These are phyloP conservation scores for Lophium mytilinum DNA, from an alignment of 495 filamentous ascomycete genomes.

Conservation along the genomic window DNA sequence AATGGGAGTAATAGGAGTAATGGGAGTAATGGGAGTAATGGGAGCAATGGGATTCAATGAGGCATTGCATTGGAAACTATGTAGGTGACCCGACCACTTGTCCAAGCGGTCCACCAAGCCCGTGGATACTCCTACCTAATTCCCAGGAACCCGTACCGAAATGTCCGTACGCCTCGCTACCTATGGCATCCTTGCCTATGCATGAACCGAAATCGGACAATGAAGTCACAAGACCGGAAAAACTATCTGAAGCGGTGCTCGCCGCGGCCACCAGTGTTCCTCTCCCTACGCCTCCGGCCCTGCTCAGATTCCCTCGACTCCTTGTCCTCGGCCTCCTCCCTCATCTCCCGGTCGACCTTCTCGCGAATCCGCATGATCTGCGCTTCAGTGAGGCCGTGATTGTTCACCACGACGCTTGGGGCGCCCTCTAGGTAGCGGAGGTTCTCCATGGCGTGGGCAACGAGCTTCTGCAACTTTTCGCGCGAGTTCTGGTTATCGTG, in stretches of 20 bases:
- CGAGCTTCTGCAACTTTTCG: constrained; percentile 65
- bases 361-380: constrained; percentile 54
- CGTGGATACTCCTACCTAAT: too few species aligned
- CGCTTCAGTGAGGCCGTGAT: constrained; percentile 68
- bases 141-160: too few species aligned
- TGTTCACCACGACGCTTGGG: constrained; percentile 76
- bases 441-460: constrained; percentile 71
- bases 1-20: too few species aligned
- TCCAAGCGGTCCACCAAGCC: too few species aligned
- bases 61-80: too few species aligned
- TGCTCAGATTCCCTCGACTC: constrained; percentile 43
- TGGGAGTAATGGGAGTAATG: too few species aligned
- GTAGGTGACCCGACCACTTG: too few species aligned
- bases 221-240: too few species aligned
- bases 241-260: constrained; percentile 13
- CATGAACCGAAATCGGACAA: too few species aligned
- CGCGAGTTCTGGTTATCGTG: constrained; percentile 72
- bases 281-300: constrained; percentile 36
- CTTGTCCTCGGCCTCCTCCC: constrained; percentile 57
- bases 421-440: constrained; percentile 74
- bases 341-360: constrained; percentile 68
- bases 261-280: constrained; percentile 30
- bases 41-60: too few species aligned
- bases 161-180: too few species aligned
- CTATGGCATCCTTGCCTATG: too few species aligned